Conservation (phyloP, 2,329 filamentous ascomycete genomes). For the Fusarium dimerum region DNA sequence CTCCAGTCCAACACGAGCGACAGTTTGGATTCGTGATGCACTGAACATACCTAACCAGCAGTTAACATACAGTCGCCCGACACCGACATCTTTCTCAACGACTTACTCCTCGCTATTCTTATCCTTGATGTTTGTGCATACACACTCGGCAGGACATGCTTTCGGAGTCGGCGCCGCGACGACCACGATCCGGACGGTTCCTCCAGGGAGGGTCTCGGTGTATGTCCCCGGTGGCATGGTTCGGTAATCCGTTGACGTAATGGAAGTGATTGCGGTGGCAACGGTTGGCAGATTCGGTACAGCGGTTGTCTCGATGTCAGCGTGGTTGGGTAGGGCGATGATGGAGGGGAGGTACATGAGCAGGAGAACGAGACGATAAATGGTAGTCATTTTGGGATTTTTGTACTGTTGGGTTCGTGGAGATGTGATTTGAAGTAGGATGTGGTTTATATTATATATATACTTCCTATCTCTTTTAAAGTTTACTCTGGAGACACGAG, state of each 20-base stretch:
- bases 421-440: no score
- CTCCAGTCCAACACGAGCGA: constrained; percentile 10
- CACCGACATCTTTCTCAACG: not conserved
- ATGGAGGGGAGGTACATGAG: no score
- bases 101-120: constrained; percentile 33
- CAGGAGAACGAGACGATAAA: no score
- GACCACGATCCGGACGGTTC: constrained; percentile 20
- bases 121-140: constrained; percentile 26
- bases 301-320: no score
- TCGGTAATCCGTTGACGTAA: constrained; percentile 18
- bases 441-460: no score
- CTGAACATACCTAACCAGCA: constrained; percentile 33
- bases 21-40: constrained; percentile 37
- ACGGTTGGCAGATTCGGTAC: no score
- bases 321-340: no score
- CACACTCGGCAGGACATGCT: constrained; percentile 21
- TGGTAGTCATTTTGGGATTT: no score
- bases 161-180: constrained; percentile 15
- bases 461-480: no score
- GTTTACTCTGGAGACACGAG: no score
- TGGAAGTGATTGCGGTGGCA: no score
- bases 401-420: no score
- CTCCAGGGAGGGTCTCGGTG: constrained; percentile 18
- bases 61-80: not conserved
- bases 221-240: constrained; percentile 30